Evolutionary conservation across 2,329 filamentous ascomycete genomes (phyloP).

Genomic region (Parafenestella ontariensis): DNA sequence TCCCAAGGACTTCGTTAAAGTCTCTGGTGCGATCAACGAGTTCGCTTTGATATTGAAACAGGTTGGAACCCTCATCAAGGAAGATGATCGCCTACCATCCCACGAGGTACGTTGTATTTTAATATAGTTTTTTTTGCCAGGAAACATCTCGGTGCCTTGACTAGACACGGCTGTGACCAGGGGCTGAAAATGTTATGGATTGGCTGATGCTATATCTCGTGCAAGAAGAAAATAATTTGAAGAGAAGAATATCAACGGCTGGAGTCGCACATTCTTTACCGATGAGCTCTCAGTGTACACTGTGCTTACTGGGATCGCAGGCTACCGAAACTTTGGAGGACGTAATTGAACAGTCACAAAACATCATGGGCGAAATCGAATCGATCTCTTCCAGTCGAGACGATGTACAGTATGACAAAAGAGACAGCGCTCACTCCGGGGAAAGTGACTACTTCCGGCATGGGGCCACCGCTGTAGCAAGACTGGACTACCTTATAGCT

Average conservation of each 20-base stretch:
- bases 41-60: conserved; percentile 49
- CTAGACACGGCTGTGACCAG: not conserved
- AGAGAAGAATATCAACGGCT: not conserved
- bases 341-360: conserved; percentile 40
- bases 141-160: not conserved
- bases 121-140: not conserved
- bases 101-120: conserved; percentile 34
- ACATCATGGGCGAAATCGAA: conserved; percentile 39
- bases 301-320: conserved; percentile 23
- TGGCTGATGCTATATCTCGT: not conserved
- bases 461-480: conserved; percentile 20
- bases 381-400: conserved; percentile 19
- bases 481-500: conserved; percentile 40
- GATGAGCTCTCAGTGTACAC: not conserved
- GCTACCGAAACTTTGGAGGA: conserved; percentile 45
- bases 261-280: not conserved
- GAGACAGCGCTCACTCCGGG: conserved; percentile 4
- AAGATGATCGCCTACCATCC: conserved; percentile 48
- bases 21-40: conserved; percentile 45
- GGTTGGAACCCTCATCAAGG: conserved; percentile 46
- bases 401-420: conserved; percentile 7
- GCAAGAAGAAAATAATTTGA: not conserved
- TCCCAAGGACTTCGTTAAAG: conserved; percentile 33
- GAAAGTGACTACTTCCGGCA: conserved; percentile 9
- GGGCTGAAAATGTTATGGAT: not conserved